Evolutionary conservation across 345 rosid species (phyloP).

Genomic region (Laguncularia racemosa): DNA sequence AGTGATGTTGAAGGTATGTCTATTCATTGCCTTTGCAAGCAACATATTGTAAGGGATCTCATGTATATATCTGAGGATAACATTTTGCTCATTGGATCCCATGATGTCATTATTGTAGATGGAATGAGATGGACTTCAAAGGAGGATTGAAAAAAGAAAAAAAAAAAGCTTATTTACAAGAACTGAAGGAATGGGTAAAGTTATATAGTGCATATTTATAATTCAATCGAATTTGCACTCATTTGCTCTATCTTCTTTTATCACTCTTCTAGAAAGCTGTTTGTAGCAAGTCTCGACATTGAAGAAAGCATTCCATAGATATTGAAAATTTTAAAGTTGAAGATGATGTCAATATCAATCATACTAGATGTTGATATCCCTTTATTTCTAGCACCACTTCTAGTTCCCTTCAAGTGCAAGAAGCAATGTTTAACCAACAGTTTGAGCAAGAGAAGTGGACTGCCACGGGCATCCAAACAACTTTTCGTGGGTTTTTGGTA

Average conservation of each 20-base stretch:
- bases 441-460: conserved; percentile 50
- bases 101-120: too few species aligned
- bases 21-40: too few species aligned
- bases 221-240: too few species aligned
- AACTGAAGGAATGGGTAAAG: conserved; percentile 91
- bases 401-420: conserved; percentile 43
- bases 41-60: too few species aligned
- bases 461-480: conserved; percentile 81
- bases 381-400: conserved; percentile 41
- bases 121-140: too few species aligned
- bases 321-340: conserved; percentile 42
- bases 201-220: not conserved
- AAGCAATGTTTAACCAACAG: conserved; percentile 31
- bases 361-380: conserved; percentile 30
- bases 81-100: too few species aligned
- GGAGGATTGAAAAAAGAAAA: conserved; percentile 31
- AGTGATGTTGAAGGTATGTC: conserved; percentile 80
- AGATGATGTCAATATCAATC: conserved; percentile 36
- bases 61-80: too few species aligned
- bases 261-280: conserved; percentile 32
- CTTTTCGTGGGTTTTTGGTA: conserved; percentile 97
- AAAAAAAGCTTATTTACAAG: conserved; percentile 83
- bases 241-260: conserved; percentile 1
- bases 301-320: conserved; percentile 59
- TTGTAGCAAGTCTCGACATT: conserved; percentile 46